Evolutionary conservation across 2,329 filamentous ascomycete species (phyloP), one percentile per base, ranked within the genome.

Genomic region (Paramyrothecium roridum): DNA sequence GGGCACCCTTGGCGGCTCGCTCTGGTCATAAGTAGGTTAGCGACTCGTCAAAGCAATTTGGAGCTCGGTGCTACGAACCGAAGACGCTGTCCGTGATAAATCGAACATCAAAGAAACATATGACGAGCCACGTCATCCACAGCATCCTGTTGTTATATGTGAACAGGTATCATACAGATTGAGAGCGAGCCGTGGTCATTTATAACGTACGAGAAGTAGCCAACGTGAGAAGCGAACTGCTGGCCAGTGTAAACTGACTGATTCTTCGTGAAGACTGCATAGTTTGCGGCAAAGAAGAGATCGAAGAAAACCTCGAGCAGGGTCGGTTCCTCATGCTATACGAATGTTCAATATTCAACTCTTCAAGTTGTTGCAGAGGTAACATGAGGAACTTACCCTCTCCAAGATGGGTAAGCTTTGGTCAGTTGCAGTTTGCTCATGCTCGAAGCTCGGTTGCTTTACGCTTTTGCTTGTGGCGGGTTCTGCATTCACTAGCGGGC

Each of bases 51-150:
- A n/a, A n/a, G n/a, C n/a, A n/a, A n/a, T n/a, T n/a, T n/a, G n/a
- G n/a, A n/a, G n/a, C n/a, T n/a, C n/a, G n/a, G n/a, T n/a, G n/a
- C n/a, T 30, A 2, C 65, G 2, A 54, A 72, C 71, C 82, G 61
- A 88, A 86, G 34, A 88, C 74, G 43, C 80, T 85, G 67, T 89
- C 86, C 22, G 82, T 77, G 1, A 82, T 79, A 65, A 87, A 89
- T 1, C 86, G 83, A 37, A 88, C 80, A 67, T 89, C 86, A 66
- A 85, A 87, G 1, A 88, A 70, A 8, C 80, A 79, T 22, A 84
- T 80, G 56, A 86, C 76, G 37, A 87, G 78, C 86, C 86, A 89
- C n/a, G 83, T 87, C 56, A 86, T 81, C 86, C 85, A 89, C 7
- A 88, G 72, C 19, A 88, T 74, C 21, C 80, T 76, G n/a, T n/a